Evolutionary conservation across 768 basidiomycete genomes (phyloP).

Genomic region (Mrakia blollopis): DNA sequence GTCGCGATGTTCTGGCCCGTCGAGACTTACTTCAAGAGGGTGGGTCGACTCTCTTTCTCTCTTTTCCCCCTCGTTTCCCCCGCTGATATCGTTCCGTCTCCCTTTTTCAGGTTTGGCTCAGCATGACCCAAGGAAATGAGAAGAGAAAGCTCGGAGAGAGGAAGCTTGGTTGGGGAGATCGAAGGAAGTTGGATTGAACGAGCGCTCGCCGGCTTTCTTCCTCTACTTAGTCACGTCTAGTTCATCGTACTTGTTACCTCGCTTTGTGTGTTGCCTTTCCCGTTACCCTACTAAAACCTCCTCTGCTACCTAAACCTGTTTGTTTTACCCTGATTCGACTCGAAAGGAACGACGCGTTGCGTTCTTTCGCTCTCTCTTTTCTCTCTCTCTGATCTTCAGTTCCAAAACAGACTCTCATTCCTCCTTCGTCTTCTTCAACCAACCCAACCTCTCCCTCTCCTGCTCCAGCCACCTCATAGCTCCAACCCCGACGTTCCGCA

Average conservation of each 20-base stretch:
- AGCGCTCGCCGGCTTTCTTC: no score
- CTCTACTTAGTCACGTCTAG: no score
- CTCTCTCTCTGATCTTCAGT: neutral
- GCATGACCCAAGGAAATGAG: slow-evolving; percentile 13
- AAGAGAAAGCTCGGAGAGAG: slow-evolving; percentile 14
- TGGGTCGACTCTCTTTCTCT: no score
- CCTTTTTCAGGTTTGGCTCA: slow-evolving; percentile 8
- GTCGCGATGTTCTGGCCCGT: slow-evolving; percentile 32
- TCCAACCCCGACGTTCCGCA: slow-evolving; percentile 63
- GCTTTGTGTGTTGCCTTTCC: no score
- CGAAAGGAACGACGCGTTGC: neutral
- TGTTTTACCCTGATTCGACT: no score
- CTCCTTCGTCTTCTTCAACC: slow-evolving; percentile 3
- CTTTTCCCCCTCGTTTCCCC: no score
- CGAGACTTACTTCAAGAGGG: slow-evolving; percentile 24
- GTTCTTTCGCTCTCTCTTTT: neutral
- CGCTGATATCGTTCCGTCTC: no score
- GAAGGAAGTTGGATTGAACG: neutral
- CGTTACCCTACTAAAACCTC: no score
- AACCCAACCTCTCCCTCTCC: slow-evolving; percentile 21
- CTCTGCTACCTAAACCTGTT: no score
- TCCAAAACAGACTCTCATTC: no score
- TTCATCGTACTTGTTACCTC: no score
- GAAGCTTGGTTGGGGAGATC: slow-evolving; percentile 23
- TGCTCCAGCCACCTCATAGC: slow-evolving; percentile 60